phyloP scores from a whole-genome alignment of 257 asterid species.

The Fraxinus cuspidata region DNA sequence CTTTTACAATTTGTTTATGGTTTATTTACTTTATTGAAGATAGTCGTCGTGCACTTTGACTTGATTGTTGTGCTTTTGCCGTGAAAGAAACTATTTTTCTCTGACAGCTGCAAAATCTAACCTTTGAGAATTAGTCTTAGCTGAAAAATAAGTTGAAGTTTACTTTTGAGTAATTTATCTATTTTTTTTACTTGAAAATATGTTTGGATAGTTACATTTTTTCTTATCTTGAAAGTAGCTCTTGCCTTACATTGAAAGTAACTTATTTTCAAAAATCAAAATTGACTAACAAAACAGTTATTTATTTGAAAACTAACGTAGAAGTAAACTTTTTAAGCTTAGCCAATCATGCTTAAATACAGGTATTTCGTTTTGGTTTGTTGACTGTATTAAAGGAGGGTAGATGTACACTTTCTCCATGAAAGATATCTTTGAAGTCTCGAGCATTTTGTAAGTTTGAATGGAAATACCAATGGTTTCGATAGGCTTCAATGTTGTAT shows the following conservation, averaged over 20 bases:
- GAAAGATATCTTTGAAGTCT: background rate
- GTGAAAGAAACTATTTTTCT: slow-evolving; percentile 9
- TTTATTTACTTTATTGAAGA: background rate
- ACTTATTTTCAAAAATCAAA: no score
- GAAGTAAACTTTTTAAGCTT: no score
- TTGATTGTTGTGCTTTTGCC: background rate
- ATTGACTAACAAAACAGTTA: no score
- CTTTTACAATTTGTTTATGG: slow-evolving; percentile 5
- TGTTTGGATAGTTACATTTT: no score
- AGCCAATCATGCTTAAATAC: no score
- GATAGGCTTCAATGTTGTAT: background rate
- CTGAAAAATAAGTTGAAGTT: no score
- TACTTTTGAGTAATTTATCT: no score
- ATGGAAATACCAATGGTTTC: background rate
- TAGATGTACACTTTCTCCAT: background rate
- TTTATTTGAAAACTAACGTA: no score
- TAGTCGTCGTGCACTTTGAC: background rate
- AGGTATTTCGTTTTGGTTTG: background rate
- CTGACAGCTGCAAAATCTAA: background rate
- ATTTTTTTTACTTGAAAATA: no score
- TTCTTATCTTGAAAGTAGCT: no score
- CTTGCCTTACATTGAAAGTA: no score
- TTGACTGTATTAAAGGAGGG: background rate
- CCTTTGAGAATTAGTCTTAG: background rate
- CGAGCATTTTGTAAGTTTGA: background rate